Evolutionary conservation across 768 basidiomycete species (phyloP), one percentile per base, ranked within the genome.

Genomic region (Boletus vermiculosoides): DNA sequence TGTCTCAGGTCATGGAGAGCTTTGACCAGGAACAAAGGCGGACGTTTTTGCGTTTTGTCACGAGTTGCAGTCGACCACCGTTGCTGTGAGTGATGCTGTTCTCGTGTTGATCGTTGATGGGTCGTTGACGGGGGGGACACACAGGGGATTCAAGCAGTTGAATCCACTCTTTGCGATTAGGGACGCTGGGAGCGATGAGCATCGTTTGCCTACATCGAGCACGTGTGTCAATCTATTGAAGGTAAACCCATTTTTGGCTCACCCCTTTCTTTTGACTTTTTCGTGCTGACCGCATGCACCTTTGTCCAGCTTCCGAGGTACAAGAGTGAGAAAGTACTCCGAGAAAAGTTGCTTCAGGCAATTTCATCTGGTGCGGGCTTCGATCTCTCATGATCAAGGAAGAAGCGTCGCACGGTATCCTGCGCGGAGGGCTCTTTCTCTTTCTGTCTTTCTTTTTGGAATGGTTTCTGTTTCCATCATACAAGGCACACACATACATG

Each of bases 211-310:
- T 0, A 88, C 87, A 0, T 80, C 88, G 5, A 91, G 93, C 56
- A 93, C 95, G 0, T 98, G 95, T 65, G 89, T 95, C 23, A 98
- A 98, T 71, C 74, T 98, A 8, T 76, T 98, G 47, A 98, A 98
- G 82, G 88, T 90, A 54, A 50, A 71, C 15, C 23, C 39, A 6
- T 34, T 54, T 33, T 45, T 15, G 22, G 20, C 34, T 39, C 4
- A 2, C 15, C 15, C 33, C 23, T 13, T 20, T 0, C 5, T n/a
- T 22, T 12, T 25, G 41, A 10, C 16, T 22, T 15, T 4, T 28
- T 25, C 49, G 7, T 2, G 47, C 50, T 61, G 30, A 63, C 13
- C 7, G 5, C 28, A 15, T 48, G n/a, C 15, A 2, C 28, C 34
- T 33, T 47, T 47, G 45, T 41, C 58, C 44, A 92, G 88, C 80